Conservation (phyloP, 192 early-diverging fungal genomes). For the Backusella tuberculispora region DNA sequence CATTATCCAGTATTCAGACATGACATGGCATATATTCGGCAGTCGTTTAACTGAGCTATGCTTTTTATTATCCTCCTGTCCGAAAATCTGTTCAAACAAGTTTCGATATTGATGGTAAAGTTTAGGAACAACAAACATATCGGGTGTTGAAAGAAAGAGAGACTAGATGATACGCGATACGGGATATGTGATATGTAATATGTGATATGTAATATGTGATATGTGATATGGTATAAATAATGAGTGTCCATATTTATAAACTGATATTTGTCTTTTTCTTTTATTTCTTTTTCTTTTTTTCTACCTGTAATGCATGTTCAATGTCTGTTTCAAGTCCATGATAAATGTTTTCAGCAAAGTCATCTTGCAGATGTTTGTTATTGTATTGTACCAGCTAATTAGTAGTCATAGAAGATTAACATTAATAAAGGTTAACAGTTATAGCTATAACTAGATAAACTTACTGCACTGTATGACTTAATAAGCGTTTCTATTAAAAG, state of each 20-base stretch:
- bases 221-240: no score
- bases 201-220: no score
- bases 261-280: no score
- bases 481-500: slow-evolving; percentile 57
- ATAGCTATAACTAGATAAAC: background rate
- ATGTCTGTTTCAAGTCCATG: slow-evolving; percentile 50
- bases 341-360: slow-evolving; percentile 40
- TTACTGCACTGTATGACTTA: slow-evolving; percentile 53
- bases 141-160: slow-evolving; percentile 57
- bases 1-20: slow-evolving; percentile 35
- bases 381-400: slow-evolving; percentile 22
- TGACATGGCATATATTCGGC: slow-evolving; percentile 20
- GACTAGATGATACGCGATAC: slow-evolving; percentile 35
- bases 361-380: slow-evolving; percentile 34
- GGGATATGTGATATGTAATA: no score
- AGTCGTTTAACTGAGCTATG: background rate
- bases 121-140: slow-evolving; percentile 65
- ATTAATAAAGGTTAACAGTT: background rate
- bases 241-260: no score
- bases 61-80: slow-evolving; percentile 14
- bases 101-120: slow-evolving; percentile 50
- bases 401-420: background rate
- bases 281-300: background rate
- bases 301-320: slow-evolving; percentile 54
- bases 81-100: slow-evolving; percentile 45